Evolutionary conservation across 495 filamentous ascomycete species (phyloP), one percentile per base, ranked within the genome.

Genomic region (Xanthoparmelia taractica): DNA sequence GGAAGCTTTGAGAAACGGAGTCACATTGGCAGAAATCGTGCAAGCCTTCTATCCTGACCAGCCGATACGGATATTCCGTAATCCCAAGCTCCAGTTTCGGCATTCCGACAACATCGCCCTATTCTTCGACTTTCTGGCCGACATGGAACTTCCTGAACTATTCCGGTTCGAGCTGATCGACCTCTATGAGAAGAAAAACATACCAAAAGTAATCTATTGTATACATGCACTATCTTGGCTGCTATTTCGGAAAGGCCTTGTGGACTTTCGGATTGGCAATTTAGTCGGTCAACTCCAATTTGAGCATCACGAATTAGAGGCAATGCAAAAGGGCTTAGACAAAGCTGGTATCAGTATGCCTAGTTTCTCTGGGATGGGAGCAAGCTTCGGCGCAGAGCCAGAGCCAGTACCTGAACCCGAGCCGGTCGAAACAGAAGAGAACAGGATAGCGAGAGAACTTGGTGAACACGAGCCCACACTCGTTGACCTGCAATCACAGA

Each of bases 171-270:
- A 99, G 74, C 82, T 97, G 12, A 96, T 96, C 43, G 95, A 99
- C 71, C 76, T 99, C 40, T 99, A 99, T 78, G 96, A 99, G 73
- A 99, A 97, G 78, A 99, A 99, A 75, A 99, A 99, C 69, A 92
- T 97, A 8, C 95, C 95, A 0, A 99, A 96, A 75, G 95, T 97
- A 69, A 97, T 99, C 65, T 94, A 99, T 75, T 97, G 95, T 73
- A 92, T 99, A 63, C 95, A 99, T 72, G 95, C 95, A 3, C 76
- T 97, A 18, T 96, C 92, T 68, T 99, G 93, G 90, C 78, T 97
- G 45, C 82, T 99, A 10, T 97, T 88, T 76, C 85, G 95, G 56
- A 96, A 96, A 71, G 92, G 92, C 1, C 88, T 99, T 54, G 86
- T 97, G 33, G 88, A 90, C 67, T 97, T 97, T 75, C 85, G 92